Percentiles rank a stretch among this genome's conserved stretches.
Evolutionary conservation across 768 basidiomycete genomes (phyloP).

Genomic region (Cubamyces sp.): DNA sequence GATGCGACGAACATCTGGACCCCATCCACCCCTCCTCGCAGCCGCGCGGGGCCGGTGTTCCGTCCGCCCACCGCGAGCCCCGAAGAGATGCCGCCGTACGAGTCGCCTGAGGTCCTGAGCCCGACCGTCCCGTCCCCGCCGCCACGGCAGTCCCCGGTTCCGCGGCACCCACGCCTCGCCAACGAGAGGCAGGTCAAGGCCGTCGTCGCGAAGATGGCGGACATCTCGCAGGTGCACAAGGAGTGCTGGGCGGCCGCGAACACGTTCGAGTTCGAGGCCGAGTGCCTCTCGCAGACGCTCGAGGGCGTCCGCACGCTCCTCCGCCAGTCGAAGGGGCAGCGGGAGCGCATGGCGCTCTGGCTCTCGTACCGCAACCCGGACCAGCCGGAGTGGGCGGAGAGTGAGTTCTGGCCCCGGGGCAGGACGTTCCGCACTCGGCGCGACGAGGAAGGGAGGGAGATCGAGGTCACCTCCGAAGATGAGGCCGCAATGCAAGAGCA

Average conservation of each 20-base stretch:
- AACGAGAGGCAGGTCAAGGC: conserved; percentile 5
- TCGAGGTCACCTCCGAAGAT: conserved; percentile 17
- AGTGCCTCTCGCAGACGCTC: too few species aligned
- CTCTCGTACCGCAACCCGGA: conserved; percentile 11
- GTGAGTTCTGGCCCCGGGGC: conserved; percentile 13
- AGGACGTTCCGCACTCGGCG: background rate
- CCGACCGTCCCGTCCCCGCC: background rate
- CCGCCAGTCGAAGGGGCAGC: conserved; percentile 12
- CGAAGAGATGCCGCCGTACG: too few species aligned
- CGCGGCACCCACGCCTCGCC: background rate
- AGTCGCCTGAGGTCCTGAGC: too few species aligned
- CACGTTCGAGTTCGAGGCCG: background rate
- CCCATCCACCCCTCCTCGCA: background rate
- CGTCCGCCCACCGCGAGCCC: background rate
- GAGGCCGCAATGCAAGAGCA: background rate
- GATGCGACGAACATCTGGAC: background rate
- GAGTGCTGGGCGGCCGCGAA: background rate
- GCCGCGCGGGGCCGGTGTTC: background rate
- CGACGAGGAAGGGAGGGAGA: conserved; percentile 5
- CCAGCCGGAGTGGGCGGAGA: conserved; percentile 10
- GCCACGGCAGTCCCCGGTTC: background rate
- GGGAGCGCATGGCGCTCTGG: conserved; percentile 11
- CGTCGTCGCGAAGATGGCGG: conserved; percentile 9
- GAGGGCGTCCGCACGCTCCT: conserved; percentile 6
- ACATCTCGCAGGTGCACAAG: conserved; percentile 8